A percentile compares a stretch with the other conserved stretches of the same genome.
These are phyloP conservation scores for Luffa aegyptiaca DNA, from an alignment of 306 rosid genomes.

Conservation along the genomic window DNA sequence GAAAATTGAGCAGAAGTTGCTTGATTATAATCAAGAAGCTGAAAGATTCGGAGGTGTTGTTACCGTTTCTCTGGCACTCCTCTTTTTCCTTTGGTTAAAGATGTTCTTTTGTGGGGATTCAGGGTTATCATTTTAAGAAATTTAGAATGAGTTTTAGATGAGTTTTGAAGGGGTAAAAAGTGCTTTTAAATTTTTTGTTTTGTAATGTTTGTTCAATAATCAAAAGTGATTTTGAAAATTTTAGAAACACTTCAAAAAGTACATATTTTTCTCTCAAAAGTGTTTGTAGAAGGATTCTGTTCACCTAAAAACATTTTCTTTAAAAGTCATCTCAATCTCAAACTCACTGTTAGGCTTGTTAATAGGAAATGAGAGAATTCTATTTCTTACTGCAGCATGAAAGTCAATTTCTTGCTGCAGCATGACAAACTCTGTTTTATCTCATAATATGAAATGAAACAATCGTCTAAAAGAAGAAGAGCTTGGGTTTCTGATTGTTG, in stretches of 20 bases:
- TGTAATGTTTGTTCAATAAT: background rate
- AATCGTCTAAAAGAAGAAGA: background rate
- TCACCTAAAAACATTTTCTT: background rate
- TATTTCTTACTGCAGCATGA: background rate
- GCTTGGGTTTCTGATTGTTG: background rate
- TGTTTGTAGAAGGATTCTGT: background rate
- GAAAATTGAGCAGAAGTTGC: constrained; percentile 83
- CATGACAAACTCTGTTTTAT: background rate
- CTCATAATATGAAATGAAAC: background rate
- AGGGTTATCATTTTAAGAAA: background rate
- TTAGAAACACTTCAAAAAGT: background rate
- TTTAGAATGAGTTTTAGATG: background rate
- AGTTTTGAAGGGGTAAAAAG: background rate
- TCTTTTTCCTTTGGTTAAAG: background rate
- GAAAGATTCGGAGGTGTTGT: constrained; percentile 77
- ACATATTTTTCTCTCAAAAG: background rate
- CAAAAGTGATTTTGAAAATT: too few relatives aligned
- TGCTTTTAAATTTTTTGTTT: background rate
- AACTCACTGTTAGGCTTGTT: background rate
- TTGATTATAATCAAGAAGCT: constrained; percentile 83
- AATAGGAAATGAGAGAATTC: background rate
- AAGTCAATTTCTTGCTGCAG: background rate
- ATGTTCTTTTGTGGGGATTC: background rate
- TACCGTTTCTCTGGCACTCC: background rate
- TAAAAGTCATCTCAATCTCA: background rate